Conservation (phyloP, 352 stramenopile species). For the Globisporangium emineosum region DNA sequence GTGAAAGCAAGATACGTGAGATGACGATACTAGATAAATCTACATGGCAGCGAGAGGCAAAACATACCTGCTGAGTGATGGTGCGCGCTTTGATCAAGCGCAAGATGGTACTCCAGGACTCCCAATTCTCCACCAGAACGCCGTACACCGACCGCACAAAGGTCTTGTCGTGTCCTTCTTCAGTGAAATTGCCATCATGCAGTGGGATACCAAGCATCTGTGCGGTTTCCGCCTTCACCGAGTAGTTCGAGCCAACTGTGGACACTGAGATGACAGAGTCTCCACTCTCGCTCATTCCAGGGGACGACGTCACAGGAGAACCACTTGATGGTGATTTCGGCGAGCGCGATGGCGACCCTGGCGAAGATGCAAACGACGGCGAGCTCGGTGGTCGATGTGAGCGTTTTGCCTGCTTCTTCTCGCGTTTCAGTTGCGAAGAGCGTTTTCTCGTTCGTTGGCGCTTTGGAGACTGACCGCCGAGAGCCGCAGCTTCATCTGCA, state of each 20-base stretch:
- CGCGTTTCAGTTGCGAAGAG: constrained; percentile 79
- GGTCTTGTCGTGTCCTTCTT: constrained; percentile 44
- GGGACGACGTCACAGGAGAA: constrained; percentile 52
- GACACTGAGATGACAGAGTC: constrained; percentile 57
- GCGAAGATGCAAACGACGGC: constrained; percentile 58
- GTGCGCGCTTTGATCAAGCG: constrained; percentile 70
- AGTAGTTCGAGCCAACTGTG: constrained; percentile 72
- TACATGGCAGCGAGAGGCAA: neutral
- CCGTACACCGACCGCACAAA: constrained; percentile 73
- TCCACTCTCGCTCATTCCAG: constrained; percentile 56
- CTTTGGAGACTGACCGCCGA: constrained; percentile 77
- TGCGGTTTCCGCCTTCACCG: constrained; percentile 71
- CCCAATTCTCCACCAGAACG: constrained; percentile 82
- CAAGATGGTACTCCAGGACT: constrained; percentile 81
- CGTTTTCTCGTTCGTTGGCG: constrained; percentile 79
- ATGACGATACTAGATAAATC: neutral
- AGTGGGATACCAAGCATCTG: constrained; percentile 79
- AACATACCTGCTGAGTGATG: constrained; percentile 62
- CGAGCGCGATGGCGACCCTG: constrained; percentile 64
- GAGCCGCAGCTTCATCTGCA: constrained; percentile 75
- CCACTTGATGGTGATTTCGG: constrained; percentile 50
- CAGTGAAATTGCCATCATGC: constrained; percentile 53
- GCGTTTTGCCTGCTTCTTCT: constrained; percentile 74
- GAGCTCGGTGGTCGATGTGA: constrained; percentile 61
- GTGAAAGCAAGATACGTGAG: constrained; percentile 8